Evolutionary conservation across 345 rosid species (phyloP).

Genomic region (Jatropha curcas): DNA sequence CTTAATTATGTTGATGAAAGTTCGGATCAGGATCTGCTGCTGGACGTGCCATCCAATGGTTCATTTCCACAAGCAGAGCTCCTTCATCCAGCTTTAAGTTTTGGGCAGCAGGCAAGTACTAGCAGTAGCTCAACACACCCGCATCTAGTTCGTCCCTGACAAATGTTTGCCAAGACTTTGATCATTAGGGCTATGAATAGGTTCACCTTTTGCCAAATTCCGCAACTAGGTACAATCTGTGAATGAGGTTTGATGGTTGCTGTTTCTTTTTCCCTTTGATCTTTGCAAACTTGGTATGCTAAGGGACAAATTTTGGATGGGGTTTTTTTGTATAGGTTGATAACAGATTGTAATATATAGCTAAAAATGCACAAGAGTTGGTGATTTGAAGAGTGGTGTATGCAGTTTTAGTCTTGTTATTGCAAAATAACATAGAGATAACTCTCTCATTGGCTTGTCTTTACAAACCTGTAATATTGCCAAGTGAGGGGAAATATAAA

Average conservation of each 20-base stretch:
- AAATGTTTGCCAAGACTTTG: constrained; percentile 16
- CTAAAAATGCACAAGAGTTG: constrained; percentile 18
- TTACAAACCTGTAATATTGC: not conserved
- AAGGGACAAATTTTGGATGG: constrained; percentile 41
- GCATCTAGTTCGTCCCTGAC: constrained; percentile 41
- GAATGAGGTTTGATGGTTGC: constrained; percentile 56
- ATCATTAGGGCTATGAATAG: constrained; percentile 30
- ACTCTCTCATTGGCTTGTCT: not conserved
- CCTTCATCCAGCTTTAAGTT: constrained; percentile 51
- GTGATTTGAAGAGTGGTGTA: constrained; percentile 33
- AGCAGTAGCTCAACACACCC: constrained; percentile 60
- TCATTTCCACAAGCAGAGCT: constrained; percentile 94
- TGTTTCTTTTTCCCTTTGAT: constrained; percentile 28
- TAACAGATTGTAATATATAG: constrained; percentile 41
- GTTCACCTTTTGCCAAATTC: constrained; percentile 29
- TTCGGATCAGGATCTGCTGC: constrained; percentile 77
- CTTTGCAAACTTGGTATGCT: constrained; percentile 36
- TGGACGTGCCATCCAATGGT: constrained; percentile 78
- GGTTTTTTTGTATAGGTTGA: constrained; percentile 57
- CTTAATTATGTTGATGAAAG: constrained; percentile 52
- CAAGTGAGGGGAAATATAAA: not conserved
- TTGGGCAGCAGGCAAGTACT: constrained; percentile 59
- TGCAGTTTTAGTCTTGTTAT: constrained; percentile 25
- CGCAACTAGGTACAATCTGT: constrained; percentile 21
- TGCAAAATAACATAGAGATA: constrained; percentile 9